Evolutionary conservation across 257 asterid species (phyloP).

Genomic region (Primulina eburnea): DNA sequence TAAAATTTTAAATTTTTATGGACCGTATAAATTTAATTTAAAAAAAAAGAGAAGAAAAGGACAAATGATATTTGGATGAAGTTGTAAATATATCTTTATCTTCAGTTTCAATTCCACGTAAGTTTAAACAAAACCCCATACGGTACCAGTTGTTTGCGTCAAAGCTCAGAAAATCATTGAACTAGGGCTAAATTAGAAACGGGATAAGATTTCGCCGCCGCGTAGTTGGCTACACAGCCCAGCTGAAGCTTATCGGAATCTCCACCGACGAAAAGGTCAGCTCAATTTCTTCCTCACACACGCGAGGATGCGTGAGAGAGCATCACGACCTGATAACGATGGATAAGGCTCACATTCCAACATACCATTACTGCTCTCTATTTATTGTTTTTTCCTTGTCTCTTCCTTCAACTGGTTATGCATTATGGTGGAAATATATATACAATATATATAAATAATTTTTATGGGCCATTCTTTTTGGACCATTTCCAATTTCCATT

Average conservation of each 20-base stretch:
- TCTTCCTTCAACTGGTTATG: constrained; percentile 20
- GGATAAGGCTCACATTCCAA: constrained; percentile 34
- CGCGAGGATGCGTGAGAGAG: constrained; percentile 18
- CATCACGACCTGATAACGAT: constrained; percentile 6
- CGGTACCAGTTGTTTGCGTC: neutral
- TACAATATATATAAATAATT: neutral
- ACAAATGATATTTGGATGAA: too few species aligned
- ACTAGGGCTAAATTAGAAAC: neutral
- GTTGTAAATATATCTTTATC: neutral
- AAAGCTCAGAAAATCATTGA: neutral
- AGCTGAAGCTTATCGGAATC: constrained; percentile 13
- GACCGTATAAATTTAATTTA: neutral
- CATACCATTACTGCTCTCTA: constrained; percentile 1
- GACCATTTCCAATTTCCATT: constrained; percentile 27
- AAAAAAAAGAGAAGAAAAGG: too few species aligned
- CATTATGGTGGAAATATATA: constrained; percentile 24
- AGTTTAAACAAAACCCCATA: neutral
- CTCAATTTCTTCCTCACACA: constrained; percentile 15
- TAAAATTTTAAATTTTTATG: too few species aligned
- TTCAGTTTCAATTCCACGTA: neutral
- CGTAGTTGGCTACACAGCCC: neutral
- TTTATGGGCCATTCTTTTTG: constrained; percentile 22
- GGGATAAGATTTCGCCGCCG: constrained; percentile 26
- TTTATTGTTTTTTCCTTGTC: constrained; percentile 17
- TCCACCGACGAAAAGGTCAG: constrained; percentile 25